These are phyloP conservation scores for Neonectria hederae DNA, from an alignment of 2,329 filamentous ascomycete genomes.

Conservation along the genomic window DNA sequence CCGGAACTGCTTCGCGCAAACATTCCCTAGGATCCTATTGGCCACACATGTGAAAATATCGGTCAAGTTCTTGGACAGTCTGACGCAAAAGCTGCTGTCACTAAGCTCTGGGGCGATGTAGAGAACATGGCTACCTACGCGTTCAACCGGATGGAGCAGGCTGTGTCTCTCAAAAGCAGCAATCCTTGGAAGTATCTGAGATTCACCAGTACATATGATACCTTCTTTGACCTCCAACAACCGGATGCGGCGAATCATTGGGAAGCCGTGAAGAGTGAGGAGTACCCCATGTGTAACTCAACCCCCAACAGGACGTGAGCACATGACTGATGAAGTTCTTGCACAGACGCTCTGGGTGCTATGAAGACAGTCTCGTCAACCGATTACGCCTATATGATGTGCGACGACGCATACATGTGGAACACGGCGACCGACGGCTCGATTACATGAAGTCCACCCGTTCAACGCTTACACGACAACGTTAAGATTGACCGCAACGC, in stretches of 20 bases:
- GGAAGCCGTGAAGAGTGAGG: not conserved
- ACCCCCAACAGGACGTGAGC: not conserved
- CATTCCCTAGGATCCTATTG: constrained; percentile 5
- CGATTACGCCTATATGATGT: constrained; percentile 6
- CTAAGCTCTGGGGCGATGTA: not conserved
- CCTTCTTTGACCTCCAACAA: constrained; percentile 6
- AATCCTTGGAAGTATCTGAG: constrained; percentile 1
- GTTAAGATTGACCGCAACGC: not conserved
- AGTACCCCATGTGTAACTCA: not conserved
- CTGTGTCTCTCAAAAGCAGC: not conserved
- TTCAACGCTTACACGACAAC: not conserved
- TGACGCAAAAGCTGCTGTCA: not conserved
- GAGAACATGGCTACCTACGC: constrained; percentile 1
- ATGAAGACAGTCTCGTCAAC: not conserved
- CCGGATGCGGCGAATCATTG: not conserved
- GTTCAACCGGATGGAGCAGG: not conserved
- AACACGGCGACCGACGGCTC: not conserved
- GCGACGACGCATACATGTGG: constrained; percentile 9
- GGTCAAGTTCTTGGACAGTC: not conserved
- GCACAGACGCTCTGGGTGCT: not conserved
- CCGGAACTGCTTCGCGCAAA: not conserved
- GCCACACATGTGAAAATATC: not conserved
- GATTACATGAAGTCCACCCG: not conserved
- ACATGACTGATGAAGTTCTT: not conserved
- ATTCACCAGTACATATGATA: not conserved